phyloP scores from a whole-genome alignment of 148 eudicot species.

The Vaccinium macrocarpon region DNA sequence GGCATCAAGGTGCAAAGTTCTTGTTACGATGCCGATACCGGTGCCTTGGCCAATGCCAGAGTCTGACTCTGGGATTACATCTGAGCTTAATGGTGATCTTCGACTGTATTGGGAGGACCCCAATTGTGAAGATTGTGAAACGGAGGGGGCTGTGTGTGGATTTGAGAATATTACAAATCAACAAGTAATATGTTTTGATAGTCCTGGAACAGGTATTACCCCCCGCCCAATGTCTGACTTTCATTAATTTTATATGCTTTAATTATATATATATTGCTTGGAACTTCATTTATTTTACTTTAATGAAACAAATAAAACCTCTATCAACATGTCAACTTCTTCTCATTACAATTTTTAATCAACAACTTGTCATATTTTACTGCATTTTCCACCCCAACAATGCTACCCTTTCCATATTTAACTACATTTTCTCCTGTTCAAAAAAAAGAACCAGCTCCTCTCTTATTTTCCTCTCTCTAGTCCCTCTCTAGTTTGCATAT shows the following conservation, averaged over 20 bases:
- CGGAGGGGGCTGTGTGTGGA: slow-evolving; percentile 52
- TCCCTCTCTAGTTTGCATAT: too few species aligned
- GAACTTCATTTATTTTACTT: not conserved
- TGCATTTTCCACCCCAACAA: too few species aligned
- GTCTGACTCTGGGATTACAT: slow-evolving; percentile 25
- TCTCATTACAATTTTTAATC: not conserved
- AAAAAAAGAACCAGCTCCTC: too few species aligned
- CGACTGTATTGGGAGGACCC: slow-evolving; percentile 59
- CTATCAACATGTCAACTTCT: not conserved
- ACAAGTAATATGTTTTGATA: slow-evolving; percentile 33
- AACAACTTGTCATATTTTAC: not conserved
- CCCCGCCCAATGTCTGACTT: not conserved
- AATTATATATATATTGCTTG: not conserved
- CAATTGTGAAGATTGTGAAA: slow-evolving; percentile 54
- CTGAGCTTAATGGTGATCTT: slow-evolving; percentile 38
- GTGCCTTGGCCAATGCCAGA: slow-evolving; percentile 20
- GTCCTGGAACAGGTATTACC: slow-evolving; percentile 37
- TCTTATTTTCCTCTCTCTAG: too few species aligned
- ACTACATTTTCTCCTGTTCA: too few species aligned
- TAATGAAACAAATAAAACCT: not conserved
- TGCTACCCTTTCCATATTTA: not conserved
- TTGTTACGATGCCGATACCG: slow-evolving; percentile 39
- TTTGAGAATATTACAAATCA: slow-evolving; percentile 25
- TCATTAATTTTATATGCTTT: not conserved
- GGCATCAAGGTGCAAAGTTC: slow-evolving; percentile 28